A percentile compares a stretch with the other conserved stretches of the same genome.
These are phyloP conservation scores for Spergularia bocconei DNA, from an alignment of 148 eudicot genomes.

Conservation along the genomic window DNA sequence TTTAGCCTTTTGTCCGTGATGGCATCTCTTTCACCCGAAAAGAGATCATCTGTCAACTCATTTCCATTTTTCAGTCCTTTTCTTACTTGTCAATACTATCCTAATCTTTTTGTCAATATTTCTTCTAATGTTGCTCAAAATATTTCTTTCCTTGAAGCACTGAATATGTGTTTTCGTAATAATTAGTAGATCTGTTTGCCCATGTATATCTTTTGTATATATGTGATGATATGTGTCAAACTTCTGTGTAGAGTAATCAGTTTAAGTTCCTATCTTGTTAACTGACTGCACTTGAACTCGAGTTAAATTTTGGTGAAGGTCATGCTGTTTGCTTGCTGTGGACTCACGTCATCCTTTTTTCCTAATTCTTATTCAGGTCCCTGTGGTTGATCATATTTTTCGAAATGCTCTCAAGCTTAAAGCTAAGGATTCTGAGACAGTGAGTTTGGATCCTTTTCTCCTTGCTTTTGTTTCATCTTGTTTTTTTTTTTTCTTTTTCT, in stretches of 20 bases:
- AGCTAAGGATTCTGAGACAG: slow-evolving; percentile 84
- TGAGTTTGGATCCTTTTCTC: slow-evolving; percentile 29
- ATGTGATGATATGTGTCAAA: no score
- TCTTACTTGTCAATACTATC: background rate
- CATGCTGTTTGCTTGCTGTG: slow-evolving; percentile 7
- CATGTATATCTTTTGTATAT: no score
- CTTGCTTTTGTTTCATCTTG: background rate
- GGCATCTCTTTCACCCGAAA: background rate
- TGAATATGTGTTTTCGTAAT: background rate
- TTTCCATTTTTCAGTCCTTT: background rate
- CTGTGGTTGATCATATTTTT: slow-evolving; percentile 65
- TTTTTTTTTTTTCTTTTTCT: background rate
- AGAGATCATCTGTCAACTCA: background rate
- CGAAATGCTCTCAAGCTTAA: slow-evolving; percentile 80
- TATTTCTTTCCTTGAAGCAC: background rate
- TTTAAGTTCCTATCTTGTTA: no score
- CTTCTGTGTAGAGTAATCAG: no score
- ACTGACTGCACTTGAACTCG: background rate
- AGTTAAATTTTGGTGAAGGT: background rate
- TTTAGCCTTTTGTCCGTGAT: slow-evolving; percentile 6
- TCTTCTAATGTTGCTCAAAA: background rate
- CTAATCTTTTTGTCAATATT: background rate
- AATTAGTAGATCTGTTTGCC: no score
- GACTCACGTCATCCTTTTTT: background rate
- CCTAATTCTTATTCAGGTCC: slow-evolving; percentile 41